Base-by-base conservation (phyloP, 1,284 basidiomycete species). In the Uromyces viciae-fabae region DNA sequence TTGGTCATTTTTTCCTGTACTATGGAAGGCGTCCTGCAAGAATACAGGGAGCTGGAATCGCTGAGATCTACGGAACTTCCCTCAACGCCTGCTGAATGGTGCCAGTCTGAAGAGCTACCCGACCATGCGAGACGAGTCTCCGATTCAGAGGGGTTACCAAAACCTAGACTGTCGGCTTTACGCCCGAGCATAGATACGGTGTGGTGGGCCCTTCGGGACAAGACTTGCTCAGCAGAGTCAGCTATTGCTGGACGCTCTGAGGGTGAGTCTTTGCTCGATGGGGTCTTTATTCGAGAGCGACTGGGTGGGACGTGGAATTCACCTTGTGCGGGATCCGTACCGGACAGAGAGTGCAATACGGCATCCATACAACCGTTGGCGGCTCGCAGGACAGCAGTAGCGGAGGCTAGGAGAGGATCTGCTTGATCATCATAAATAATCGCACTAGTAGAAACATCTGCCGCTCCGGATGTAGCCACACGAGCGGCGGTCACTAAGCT, bases 331-430 rank as follows among this genome's bases (percentile, higher is more conserved):
- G 76, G 49, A 58, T 69, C 60, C 28, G 46, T 56, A 4, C 49
- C 7, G 14, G 62, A 25, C n/a, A 78, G 40, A 71, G 64, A 78
- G 31, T 43, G 46, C 85, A 92, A 93, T 81, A 95, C 92, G 11
- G 93, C 90, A 9, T 91, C 89, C 42, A 94, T 91, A 85, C 94
- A 95, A 83, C 95, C 94, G n/a, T 92, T 91, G 38, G 93, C 94
- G 31, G 92, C 91, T 83, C 94, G 92, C 82, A 96, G 88, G 1
- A 95, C 93, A 75, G 90, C 90, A 0, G 95, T 98, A 3, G 95
- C 94, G 15, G 91, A 91, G 75, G 91, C 89, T 82, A 98, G 88
- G 56, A 98, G 87, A 0, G 88, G 87, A 68, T 90, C 89, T 86
- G 94, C 88, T 82, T 89, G 94, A 68, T 94, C 91, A 84, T 97